These are phyloP conservation scores for Tilletia walkeri DNA, from an alignment of 1,284 basidiomycete species.

Conservation along the genomic window DNA sequence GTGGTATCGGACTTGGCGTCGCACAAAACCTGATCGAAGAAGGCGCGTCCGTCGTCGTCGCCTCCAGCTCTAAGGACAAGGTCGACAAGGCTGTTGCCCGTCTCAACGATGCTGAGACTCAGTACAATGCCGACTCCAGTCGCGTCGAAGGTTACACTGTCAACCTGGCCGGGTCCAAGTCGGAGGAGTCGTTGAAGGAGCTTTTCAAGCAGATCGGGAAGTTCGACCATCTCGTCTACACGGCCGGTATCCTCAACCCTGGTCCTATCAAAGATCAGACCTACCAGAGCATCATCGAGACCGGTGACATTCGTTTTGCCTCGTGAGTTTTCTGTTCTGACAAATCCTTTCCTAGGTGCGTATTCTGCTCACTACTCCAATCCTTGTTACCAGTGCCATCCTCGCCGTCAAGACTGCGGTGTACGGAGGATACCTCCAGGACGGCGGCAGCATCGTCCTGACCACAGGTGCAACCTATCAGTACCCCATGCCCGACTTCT, in stretches of 20 bases:
- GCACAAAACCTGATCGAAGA: conserved; percentile 36
- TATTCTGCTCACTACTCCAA: background rate
- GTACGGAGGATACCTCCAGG: conserved; percentile 6
- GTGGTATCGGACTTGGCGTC: conserved; percentile 34
- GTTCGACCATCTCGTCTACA: conserved; percentile 34
- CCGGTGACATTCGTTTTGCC: conserved; percentile 25
- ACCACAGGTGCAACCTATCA: conserved; percentile 30
- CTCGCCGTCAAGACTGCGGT: conserved; percentile 30
- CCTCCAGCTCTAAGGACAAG: conserved; percentile 22
- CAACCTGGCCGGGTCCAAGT: conserved; percentile 26
- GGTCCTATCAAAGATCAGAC: conserved; percentile 21
- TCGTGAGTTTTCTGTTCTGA: background rate
- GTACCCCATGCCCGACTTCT: conserved; percentile 25
- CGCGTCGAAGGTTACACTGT: conserved; percentile 27
- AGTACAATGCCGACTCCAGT: conserved; percentile 32
- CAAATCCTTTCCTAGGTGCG: background rate
- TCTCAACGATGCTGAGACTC: conserved; percentile 25
- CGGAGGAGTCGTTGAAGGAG: conserved; percentile 21
- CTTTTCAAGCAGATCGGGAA: conserved; percentile 30
- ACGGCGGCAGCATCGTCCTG: conserved; percentile 24
- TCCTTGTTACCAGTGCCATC: conserved; percentile 14
- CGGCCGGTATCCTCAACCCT: conserved; percentile 27
- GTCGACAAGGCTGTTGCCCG: conserved; percentile 25
- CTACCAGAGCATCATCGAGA: conserved; percentile 27
- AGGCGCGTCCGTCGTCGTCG: conserved; percentile 31